phyloP scores from a whole-genome alignment of 768 basidiomycete species.

The Lentinula edodes region DNA sequence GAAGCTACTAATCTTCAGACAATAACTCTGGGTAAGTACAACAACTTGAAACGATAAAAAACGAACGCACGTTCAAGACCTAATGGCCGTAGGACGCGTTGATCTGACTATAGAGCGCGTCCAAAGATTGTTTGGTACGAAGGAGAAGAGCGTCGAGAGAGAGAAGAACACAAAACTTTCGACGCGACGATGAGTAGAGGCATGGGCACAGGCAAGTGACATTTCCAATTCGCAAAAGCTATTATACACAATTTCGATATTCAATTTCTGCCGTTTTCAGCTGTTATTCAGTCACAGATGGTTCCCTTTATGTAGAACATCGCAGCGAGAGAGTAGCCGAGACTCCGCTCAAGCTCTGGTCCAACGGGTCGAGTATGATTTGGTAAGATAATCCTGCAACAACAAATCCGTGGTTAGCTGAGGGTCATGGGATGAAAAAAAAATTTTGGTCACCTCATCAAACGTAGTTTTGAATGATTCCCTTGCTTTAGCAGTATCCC shows the following conservation, averaged over 20 bases:
- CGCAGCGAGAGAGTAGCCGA: no score
- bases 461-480: slow-evolving; percentile 4
- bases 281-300: background rate
- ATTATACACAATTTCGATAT: background rate
- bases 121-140: no score
- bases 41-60: no score
- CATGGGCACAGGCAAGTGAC: no score
- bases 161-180: no score
- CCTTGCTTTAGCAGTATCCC: slow-evolving; percentile 22
- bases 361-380: background rate
- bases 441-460: slow-evolving; percentile 1
- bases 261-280: background rate
- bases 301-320: background rate
- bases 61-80: no score
- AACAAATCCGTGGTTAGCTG: background rate
- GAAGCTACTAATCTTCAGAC: no score
- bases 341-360: background rate
- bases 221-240: background rate
- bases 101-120: no score
- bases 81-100: no score
- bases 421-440: background rate
- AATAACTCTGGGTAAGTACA: no score
- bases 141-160: no score
- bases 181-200: no score
- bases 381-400: background rate